Percentiles rank a stretch among this genome's conserved stretches.
These are phyloP conservation scores for Tuber borchii DNA, from an alignment of 495 filamentous ascomycete species.

Conservation along the genomic window DNA sequence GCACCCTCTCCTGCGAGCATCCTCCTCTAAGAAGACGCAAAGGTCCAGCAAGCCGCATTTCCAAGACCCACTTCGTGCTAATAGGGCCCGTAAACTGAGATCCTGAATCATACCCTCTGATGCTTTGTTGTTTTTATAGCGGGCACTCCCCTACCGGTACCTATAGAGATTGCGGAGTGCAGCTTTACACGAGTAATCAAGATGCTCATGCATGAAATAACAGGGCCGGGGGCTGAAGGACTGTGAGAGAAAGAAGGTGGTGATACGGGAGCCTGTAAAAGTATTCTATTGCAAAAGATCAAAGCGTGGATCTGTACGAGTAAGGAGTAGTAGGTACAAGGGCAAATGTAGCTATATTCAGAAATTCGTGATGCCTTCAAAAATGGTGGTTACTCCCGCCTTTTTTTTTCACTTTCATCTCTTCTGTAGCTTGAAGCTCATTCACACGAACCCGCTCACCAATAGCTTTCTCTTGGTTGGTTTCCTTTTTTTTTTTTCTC, in stretches of 20 bases:
- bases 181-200: not conserved
- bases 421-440: not conserved
- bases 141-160: not conserved
- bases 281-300: not conserved
- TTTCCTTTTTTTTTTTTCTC: conserved; percentile 5
- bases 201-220: not conserved
- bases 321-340: not conserved
- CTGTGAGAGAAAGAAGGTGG: not conserved
- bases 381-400: not conserved
- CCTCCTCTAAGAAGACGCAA: not conserved
- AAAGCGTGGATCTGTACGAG: conserved; percentile 1
- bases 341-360: not conserved
- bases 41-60: not conserved
- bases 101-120: not conserved
- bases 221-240: not conserved
- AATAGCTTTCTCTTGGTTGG: conserved; percentile 4
- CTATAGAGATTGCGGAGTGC: not conserved
- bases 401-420: not conserved
- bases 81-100: not conserved
- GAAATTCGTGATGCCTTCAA: not conserved
- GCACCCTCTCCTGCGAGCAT: not conserved
- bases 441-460: not conserved
- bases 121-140: not conserved
- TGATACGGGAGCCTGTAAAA: not conserved
- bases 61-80: not conserved